Base-by-base conservation (phyloP, 345 rosid species). In the Draba incana region DNA sequence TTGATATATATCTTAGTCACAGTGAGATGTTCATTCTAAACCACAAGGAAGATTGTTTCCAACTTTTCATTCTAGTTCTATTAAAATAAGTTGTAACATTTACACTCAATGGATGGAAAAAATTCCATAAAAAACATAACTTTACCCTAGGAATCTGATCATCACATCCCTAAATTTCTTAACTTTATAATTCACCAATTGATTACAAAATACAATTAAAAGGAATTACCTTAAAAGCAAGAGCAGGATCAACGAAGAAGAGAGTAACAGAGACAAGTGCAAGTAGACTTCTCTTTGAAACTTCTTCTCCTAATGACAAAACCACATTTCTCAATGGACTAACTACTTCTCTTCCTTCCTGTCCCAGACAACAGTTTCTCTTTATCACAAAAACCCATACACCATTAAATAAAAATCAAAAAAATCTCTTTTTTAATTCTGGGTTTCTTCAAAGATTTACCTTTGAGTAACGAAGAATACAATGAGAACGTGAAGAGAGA, bases 211-310 rank as follows among this genome's bases (percentile, higher is more conserved):
- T 62, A 63, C 46, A 71, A 60, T 33, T 25, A 54, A 57, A 8
- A 45, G 13, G 11, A 62, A 15, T 16, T 75, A 85, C 96, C 96
- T 83, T 86, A 68, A 75, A 92, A 15, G 97, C 97, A 31, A 88
- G 90, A 15, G 96, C 97, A 24, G 97, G 96, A 64, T 92, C 92
- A 73, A 79, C 79, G 48, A 86, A 82, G 76, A 83, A 82, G 48
- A 88, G 61, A 12, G 97, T 83, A 79, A 82, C 90, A 51, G 93
- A 90, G 45, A 88, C 75, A 16, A 84, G 66, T 49, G 88, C 90
- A 70, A 84, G 80, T 59, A 85, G 65, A 64, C 92, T 76, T 6
- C 85, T 78, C 52, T 72, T 85, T 9, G 88, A 81, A 28, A 74
- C 57, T 3, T 75, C 65, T 46, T 82, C 80, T 25, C 84, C 75